phyloP scores from a whole-genome alignment of 345 rosid genomes.

The Erodium maritimum region DNA sequence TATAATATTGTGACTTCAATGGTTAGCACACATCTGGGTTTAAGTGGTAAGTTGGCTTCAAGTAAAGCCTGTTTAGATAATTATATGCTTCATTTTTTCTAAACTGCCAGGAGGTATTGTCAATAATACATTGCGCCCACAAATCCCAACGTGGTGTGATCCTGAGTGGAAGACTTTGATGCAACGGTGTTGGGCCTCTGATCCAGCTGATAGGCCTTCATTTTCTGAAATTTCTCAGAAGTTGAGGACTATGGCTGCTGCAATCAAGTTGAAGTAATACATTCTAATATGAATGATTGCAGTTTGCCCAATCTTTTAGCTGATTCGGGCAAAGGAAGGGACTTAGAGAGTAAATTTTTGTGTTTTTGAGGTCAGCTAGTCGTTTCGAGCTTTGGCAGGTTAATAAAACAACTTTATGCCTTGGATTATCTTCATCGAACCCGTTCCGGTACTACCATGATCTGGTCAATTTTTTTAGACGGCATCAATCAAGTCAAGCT shows the following conservation, averaged over 20 bases:
- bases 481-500: too few relatives aligned
- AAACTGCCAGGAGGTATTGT: slow-evolving; percentile 75
- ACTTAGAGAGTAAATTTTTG: not conserved
- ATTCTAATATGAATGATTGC: too few relatives aligned
- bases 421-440: not conserved
- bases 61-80: not conserved
- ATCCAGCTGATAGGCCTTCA: slow-evolving; percentile 84
- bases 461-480: not conserved
- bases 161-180: slow-evolving; percentile 93
- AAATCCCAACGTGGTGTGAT: slow-evolving; percentile 93
- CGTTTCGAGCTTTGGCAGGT: not conserved
- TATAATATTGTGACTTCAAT: too few relatives aligned
- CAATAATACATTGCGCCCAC: slow-evolving; percentile 81
- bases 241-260: slow-evolving; percentile 94
- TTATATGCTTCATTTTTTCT: not conserved
- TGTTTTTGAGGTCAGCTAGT: not conserved
- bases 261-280: slow-evolving; percentile 70
- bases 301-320: not conserved
- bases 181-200: slow-evolving; percentile 88
- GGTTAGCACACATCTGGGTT: too few relatives aligned
- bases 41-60: too few relatives aligned
- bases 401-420: not conserved
- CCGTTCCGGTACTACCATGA: not conserved
- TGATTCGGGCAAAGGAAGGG: not conserved
- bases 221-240: slow-evolving; percentile 82